Evolutionary conservation across 495 filamentous ascomycete species (phyloP).

Genomic region (Choiromyces venosus): DNA sequence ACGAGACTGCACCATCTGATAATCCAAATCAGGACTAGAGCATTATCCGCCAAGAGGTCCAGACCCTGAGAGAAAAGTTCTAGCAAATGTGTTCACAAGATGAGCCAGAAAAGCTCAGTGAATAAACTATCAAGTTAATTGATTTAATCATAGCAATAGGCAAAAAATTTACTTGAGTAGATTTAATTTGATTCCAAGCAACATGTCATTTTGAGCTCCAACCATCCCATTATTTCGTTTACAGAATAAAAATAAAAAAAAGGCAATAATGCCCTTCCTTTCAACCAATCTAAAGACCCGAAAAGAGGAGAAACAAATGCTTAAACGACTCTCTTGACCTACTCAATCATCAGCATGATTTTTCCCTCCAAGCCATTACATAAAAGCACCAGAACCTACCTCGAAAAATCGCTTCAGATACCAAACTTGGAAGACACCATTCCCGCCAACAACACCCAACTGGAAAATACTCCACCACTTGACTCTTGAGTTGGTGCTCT

Average conservation of each 20-base stretch:
- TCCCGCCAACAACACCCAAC: slow-evolving; percentile 77
- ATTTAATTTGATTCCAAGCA: neutral
- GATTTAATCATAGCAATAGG: neutral
- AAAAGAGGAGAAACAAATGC: neutral
- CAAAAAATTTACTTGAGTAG: neutral
- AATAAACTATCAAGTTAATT: neutral
- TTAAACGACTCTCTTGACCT: slow-evolving; percentile 45
- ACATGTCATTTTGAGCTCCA: slow-evolving; percentile 4
- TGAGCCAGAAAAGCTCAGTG: neutral
- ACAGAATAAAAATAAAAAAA: neutral
- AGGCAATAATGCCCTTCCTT: neutral
- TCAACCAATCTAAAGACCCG: neutral
- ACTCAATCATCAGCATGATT: slow-evolving; percentile 5
- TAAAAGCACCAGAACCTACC: slow-evolving; percentile 49
- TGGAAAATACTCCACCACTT: slow-evolving; percentile 99
- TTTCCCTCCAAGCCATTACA: neutral
- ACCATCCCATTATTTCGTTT: slow-evolving; percentile 26
- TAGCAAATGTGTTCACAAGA: neutral
- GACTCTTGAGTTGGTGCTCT: slow-evolving; percentile 93
- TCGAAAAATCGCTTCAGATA: slow-evolving; percentile 99
- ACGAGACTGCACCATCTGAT: slow-evolving; percentile 4
- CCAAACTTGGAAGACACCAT: slow-evolving; percentile 98
- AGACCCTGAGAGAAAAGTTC: neutral
- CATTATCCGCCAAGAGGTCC: neutral
- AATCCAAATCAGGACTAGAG: slow-evolving; percentile 11